Percentiles rank a stretch among this genome's conserved stretches.
phyloP scores from a whole-genome alignment of 1,284 basidiomycete species.

The Apiotrichum akiyoshidainum region DNA sequence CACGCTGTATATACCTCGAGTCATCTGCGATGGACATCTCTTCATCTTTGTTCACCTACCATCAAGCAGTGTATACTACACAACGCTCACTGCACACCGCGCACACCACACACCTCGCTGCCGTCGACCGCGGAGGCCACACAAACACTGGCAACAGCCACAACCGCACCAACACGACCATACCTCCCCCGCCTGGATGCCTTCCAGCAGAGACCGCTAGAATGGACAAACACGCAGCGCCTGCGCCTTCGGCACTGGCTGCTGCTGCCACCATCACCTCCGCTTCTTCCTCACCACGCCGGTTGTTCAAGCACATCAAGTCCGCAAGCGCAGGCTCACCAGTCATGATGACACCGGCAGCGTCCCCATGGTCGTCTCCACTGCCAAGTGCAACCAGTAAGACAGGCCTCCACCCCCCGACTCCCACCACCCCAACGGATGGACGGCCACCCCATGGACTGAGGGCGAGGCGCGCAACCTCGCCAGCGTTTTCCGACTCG shows the following conservation, averaged over 20 bases:
- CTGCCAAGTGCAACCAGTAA: neutral
- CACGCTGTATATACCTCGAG: too few relatives aligned
- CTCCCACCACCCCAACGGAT: neutral
- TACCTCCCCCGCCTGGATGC: neutral
- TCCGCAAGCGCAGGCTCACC: too few relatives aligned
- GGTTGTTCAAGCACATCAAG: too few relatives aligned
- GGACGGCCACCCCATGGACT: neutral
- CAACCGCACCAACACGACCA: neutral
- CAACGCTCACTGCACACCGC: too few relatives aligned
- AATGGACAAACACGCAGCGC: constrained; percentile 1
- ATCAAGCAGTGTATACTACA: too few relatives aligned
- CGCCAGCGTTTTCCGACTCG: neutral
- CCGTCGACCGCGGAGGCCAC: too few relatives aligned
- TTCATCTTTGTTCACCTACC: too few relatives aligned
- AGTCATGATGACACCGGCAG: too few relatives aligned
- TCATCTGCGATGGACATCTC: too few relatives aligned
- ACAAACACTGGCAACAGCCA: too few relatives aligned
- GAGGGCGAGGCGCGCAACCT: neutral
- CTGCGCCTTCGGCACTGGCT: constrained; percentile 1
- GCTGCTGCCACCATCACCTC: neutral
- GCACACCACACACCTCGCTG: too few relatives aligned
- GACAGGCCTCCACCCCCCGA: neutral
- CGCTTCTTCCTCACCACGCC: too few relatives aligned
- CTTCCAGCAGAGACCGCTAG: neutral
- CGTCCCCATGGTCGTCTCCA: neutral